Evolutionary conservation across 768 basidiomycete genomes (phyloP), one percentile per base, ranked within the genome.

Genomic region (Sistotremastrum niveocremeum): DNA sequence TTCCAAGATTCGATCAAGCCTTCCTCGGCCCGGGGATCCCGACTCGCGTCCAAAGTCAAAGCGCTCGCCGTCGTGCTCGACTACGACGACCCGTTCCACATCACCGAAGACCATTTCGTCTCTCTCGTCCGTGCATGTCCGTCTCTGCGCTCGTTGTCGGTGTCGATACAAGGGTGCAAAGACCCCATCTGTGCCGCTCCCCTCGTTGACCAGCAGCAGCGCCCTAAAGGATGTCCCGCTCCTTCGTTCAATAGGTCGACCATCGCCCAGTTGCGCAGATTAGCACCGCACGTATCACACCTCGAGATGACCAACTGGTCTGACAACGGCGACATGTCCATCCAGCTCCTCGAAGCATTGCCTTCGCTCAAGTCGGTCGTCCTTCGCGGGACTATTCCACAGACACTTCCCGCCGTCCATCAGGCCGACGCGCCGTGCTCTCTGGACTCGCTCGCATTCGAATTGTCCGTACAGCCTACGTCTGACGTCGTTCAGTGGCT

Each of bases 221-320:
- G 20, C 20, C 20, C 20, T 20, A 20, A 1, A 20, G 20, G 20
- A 20, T 20, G 71, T 28, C 62, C 62, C 10, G 76, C 74, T 28
- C 74, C 76, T 1, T 67, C 73, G 3, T 79, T 80, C 52, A 70
- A 74, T 53, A 65, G 70, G 0, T 58, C 57, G 44, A 77, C 74
- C 2, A 59, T 82, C 33, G 60, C 69, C 11, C 58, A 72, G 38
- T 68, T 84, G 43, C 70, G 63, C 44, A 58, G 70, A 7, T 79
- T 75, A n/a, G 76, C 81, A 1, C 56, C 50, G 39, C 72, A 76
- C 50, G 63, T 69, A 32, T 57, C 61, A 6, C 60, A 67, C 4
- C 66, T 85, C 4, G 70, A 72, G 46, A 78, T 85, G 54, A 73
- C 70, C 56, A 84, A 85, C 56, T 84, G 79, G 80, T 77, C 82